Evolutionary conservation across 805 yeast species (phyloP), one percentile per base, ranked within the genome.

Genomic region (Sugiyamaella qingdaonensis): DNA sequence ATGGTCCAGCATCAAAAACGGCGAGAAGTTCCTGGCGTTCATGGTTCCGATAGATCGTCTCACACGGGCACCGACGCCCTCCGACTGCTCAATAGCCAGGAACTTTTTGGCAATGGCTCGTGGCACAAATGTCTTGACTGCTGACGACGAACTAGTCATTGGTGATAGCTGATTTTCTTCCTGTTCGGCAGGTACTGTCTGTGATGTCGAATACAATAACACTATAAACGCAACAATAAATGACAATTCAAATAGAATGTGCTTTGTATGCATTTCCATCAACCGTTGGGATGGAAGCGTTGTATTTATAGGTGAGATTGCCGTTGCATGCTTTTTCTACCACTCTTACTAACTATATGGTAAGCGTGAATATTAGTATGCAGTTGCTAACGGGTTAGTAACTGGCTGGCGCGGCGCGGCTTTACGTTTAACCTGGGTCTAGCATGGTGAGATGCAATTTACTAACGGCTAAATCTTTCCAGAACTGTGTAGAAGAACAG

Each of bases 61-160:
- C 14, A 88, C 95, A 24, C 76, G 71, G 36, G 95, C 95, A 13
- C 95, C 96, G 34, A 78, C 91, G 59, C 96, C 96, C 71, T 88
- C 95, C 18, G 84, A 75, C 65, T 85, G 89, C 59, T 86, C 87
- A 34, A 77, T 62, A 34, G 91, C 89, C 47, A 74, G 64, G 61
- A 81, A 73, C 41, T 72, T 69, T 62, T 78, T 79, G 32, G 77
- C 64, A 46, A 82, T 73, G 1, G 78, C 67, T 72, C 86, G 76
- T 52, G 64, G 57, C 2, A 53, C 54, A 58, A 58, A 57, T 29
- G 16, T 19, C 37, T 41, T 49, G 19, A 18, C 36, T 19, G 53
- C 49, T 5, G 49, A 27, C 8, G 49, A 9, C 10, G 36, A 18
- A 29, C 47, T 19, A 39, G 47, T n/a, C 9, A 10, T 16, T 13